These are phyloP conservation scores for Yueomyces sinensis DNA, from an alignment of 805 yeast species.

Conservation along the genomic window DNA sequence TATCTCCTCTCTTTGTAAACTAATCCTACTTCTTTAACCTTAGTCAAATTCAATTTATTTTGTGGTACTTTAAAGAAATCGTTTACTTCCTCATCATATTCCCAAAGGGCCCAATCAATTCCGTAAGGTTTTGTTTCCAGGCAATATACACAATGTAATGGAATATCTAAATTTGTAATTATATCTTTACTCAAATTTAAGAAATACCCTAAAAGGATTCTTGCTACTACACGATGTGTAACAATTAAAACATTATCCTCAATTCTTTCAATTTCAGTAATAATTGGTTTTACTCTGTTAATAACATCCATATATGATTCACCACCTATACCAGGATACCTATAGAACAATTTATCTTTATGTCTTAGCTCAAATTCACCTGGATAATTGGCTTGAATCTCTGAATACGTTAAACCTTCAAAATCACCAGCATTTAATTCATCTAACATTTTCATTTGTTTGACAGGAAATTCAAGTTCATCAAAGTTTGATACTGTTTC, in stretches of 20 bases:
- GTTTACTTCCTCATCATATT: constrained; percentile 65
- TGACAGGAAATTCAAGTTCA: constrained; percentile 59
- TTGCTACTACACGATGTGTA: constrained; percentile 82
- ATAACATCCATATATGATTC: constrained; percentile 91
- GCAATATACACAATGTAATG: constrained; percentile 80
- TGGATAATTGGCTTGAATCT: constrained; percentile 61
- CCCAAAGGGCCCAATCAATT: constrained; percentile 83
- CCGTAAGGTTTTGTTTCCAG: constrained; percentile 93
- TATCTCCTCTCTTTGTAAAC: constrained; percentile 55
- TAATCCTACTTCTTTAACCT: constrained; percentile 59
- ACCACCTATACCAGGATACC: constrained; percentile 97
- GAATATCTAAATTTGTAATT: constrained; percentile 84
- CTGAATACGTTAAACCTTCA: constrained; percentile 87
- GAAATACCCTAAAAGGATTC: constrained; percentile 80
- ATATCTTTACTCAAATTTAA: constrained; percentile 68
- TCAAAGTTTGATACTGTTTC: constrained; percentile 70
- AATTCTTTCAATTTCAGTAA: constrained; percentile 85
- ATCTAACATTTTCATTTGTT: constrained; percentile 86
- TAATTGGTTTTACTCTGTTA: constrained; percentile 76
- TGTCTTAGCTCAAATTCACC: constrained; percentile 68
- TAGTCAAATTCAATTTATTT: constrained; percentile 30
- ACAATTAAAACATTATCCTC: constrained; percentile 74
- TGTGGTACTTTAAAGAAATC: constrained; percentile 58
- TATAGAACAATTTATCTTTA: constrained; percentile 63
- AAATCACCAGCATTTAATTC: constrained; percentile 88